phyloP scores from a whole-genome alignment of 495 filamentous ascomycete genomes.

The Penicillium angulare region DNA sequence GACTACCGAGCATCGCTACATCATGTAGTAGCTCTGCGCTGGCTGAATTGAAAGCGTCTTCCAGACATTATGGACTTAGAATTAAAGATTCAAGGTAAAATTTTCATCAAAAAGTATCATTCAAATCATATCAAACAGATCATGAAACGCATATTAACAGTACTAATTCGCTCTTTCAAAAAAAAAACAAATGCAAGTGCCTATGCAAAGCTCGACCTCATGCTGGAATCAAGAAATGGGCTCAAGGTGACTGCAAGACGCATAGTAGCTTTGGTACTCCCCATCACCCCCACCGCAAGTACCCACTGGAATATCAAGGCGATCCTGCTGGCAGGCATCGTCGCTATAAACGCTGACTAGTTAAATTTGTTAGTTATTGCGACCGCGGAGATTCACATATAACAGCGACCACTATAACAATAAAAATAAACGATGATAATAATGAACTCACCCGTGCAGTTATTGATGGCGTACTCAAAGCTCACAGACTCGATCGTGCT shows the following conservation, averaged over 20 bases:
- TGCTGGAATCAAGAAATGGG: not conserved
- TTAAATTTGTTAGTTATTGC: not conserved
- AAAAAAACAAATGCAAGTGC: not conserved
- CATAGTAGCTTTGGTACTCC: not conserved
- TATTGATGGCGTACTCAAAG: slow-evolving; percentile 8
- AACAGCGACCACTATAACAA: not conserved
- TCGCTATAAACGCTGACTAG: not conserved
- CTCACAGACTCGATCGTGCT: slow-evolving; percentile 6
- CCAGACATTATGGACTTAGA: too few species aligned
- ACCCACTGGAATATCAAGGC: not conserved
- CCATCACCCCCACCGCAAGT: not conserved
- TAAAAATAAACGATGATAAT: not conserved
- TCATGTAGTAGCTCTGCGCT: too few species aligned
- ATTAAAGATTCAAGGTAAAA: too few species aligned
- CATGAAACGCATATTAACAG: not conserved
- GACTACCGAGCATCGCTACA: slow-evolving; percentile 59
- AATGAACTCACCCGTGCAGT: not conserved
- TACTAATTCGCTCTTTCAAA: not conserved
- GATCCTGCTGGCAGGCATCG: not conserved
- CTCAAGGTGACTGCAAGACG: not conserved
- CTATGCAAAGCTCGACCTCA: not conserved
- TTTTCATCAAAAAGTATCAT: not conserved
- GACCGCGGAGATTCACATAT: too few species aligned
- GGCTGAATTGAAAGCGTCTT: not conserved
- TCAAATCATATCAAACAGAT: not conserved